Conservation (phyloP, 2,329 filamentous ascomycete species). For the Sporothrix phasma region DNA sequence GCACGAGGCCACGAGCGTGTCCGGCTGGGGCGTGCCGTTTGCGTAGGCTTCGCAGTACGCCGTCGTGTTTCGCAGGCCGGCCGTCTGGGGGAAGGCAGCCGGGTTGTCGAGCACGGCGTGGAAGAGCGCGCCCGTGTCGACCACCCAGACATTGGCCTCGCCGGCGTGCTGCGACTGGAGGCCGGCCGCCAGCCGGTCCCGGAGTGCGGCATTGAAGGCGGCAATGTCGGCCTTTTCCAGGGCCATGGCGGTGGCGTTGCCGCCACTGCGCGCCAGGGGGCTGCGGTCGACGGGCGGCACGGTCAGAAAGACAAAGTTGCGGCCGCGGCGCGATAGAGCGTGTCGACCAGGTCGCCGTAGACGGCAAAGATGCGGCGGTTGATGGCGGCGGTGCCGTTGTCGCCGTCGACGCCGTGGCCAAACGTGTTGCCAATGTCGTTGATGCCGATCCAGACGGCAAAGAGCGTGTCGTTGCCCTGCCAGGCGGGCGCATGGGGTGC, state of each 20-base stretch:
- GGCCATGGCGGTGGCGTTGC: slow-evolving; percentile 20
- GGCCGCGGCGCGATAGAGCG: slow-evolving; percentile 40
- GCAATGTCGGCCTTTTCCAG: slow-evolving; percentile 21
- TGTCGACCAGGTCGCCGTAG: slow-evolving; percentile 32
- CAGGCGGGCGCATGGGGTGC: slow-evolving; percentile 28
- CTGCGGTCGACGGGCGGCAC: slow-evolving; percentile 43
- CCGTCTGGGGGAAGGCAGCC: slow-evolving; percentile 35
- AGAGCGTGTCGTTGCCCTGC: slow-evolving; percentile 35
- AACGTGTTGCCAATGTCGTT: slow-evolving; percentile 44
- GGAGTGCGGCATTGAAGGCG: slow-evolving; percentile 14
- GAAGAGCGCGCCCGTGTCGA: slow-evolving; percentile 34
- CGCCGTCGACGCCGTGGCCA: slow-evolving; percentile 25
- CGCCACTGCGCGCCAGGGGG: slow-evolving; percentile 27
- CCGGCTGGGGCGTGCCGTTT: slow-evolving; percentile 36
- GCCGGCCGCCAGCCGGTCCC: neutral
- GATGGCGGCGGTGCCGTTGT: slow-evolving; percentile 33
- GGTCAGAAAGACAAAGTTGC: slow-evolving; percentile 50
- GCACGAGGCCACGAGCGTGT: slow-evolving; percentile 37
- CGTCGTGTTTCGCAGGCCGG: slow-evolving; percentile 44
- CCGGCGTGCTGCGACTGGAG: slow-evolving; percentile 7
- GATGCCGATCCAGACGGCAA: slow-evolving; percentile 44
- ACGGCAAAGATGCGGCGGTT: slow-evolving; percentile 33
- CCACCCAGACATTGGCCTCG: slow-evolving; percentile 21
- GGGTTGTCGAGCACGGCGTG: slow-evolving; percentile 34
- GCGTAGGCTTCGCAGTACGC: slow-evolving; percentile 44